Conservation (phyloP, 805 yeast species). For the Wickerhamomyces xylosicus region DNA sequence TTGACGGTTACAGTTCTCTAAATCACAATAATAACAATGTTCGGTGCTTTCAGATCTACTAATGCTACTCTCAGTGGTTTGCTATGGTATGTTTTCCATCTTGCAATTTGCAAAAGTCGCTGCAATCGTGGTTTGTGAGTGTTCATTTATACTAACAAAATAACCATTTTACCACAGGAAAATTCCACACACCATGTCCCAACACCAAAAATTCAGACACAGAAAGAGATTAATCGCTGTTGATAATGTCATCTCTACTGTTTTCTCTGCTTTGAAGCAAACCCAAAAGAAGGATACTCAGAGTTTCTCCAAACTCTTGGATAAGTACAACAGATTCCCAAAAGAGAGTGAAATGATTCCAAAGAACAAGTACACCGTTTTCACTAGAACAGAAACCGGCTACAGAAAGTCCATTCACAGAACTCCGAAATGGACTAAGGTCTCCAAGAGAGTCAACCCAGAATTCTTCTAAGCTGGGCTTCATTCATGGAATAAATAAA, state of each 20-base stretch:
- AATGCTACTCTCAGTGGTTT: conserved; percentile 57
- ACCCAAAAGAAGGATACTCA: conserved; percentile 5
- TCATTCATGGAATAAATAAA: background rate
- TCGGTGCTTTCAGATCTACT: conserved; percentile 65
- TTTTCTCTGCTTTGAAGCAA: conserved; percentile 37
- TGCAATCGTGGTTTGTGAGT: background rate
- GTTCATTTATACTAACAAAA: conserved; percentile 1
- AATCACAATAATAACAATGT: conserved; percentile 34
- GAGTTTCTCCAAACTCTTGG: conserved; percentile 8
- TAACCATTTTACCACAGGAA: conserved; percentile 37
- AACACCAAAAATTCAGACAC: conserved; percentile 73
- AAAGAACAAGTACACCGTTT: conserved; percentile 79
- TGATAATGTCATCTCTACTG: conserved; percentile 63
- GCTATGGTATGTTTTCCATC: conserved; percentile 39
- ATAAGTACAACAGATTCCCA: conserved; percentile 45
- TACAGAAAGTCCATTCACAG: conserved; percentile 85
- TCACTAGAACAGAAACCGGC: conserved; percentile 59
- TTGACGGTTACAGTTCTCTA: too few species aligned
- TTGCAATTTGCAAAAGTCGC: background rate
- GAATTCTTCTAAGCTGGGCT: conserved; percentile 20
- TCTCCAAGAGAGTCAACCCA: conserved; percentile 74
- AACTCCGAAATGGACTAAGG: conserved; percentile 88
- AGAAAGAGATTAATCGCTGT: conserved; percentile 76
- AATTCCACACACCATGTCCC: conserved; percentile 69
- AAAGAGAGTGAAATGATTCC: conserved; percentile 74